Evolutionary conservation across 176 grass and related monocot species (phyloP), one percentile per base, ranked within the genome.

Genomic region (Cocos nucifera): DNA sequence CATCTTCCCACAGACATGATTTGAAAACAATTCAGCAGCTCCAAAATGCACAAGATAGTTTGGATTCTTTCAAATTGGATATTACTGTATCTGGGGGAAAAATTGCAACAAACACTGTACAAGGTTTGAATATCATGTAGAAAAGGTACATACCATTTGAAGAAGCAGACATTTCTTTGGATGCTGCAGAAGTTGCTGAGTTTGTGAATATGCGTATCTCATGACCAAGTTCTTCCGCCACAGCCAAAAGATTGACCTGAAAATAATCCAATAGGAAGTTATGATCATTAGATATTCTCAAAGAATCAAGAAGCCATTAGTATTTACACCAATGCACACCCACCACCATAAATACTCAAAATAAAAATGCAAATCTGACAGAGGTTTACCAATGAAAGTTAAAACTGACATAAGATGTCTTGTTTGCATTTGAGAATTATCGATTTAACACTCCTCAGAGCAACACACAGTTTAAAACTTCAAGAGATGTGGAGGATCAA

Each of bases 161-260:
- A 76, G 88, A 65, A 60, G n/a, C 64, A 49, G 82, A 72, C 57
- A 83, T 66, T 9, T 82, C 81, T 51, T 58, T 85, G 50, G 67
- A 61, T 20, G 73, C 70, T 61, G 24, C 19, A 20, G 61, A 61
- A 49, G 56, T 73, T 23, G 74, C 69, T 58, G 72, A 55, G 51
- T 85, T 83, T 30, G 74, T 89, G 72, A 98, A 98, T 19, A 98
- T 65, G 20, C 79, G 81, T 22, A 98, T 72, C 60, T 76, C 76
- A 57, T 71, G 81, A 51, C 94, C 88, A 58, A 92, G 82, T 67
- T 92, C 84, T 61, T 93, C 71, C 4, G 57, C 50, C 56, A 83
- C 64, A 65, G 71, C 73, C 69, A 82, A 89, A 63, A 98, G 76
- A 70, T 54, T 85, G 67, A 75, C 77, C 94, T 98, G 79, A 62